phyloP scores from a whole-genome alignment of 2,329 filamentous ascomycete species.

The Coniochaeta sp. region DNA sequence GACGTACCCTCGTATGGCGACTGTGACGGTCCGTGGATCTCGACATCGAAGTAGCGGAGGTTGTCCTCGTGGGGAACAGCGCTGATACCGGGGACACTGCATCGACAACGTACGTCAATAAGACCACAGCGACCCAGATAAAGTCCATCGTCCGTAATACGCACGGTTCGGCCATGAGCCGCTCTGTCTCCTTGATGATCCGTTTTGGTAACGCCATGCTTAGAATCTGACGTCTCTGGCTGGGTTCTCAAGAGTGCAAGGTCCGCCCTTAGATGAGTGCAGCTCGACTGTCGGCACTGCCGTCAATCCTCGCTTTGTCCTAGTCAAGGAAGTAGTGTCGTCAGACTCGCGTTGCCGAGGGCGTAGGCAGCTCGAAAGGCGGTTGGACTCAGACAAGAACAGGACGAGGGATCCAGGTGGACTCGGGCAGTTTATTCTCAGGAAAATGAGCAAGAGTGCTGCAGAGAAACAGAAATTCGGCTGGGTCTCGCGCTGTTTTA shows the following conservation, averaged over 20 bases:
- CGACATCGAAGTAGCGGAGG: slow-evolving; percentile 95
- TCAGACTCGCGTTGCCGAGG: neutral
- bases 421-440: neutral
- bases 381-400: neutral
- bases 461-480: neutral
- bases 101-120: neutral
- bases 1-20: slow-evolving; percentile 84
- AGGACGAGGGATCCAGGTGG: neutral
- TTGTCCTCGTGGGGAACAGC: slow-evolving; percentile 96
- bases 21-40: slow-evolving; percentile 83
- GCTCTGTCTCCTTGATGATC: slow-evolving; percentile 97
- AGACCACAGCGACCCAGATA: neutral
- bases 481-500: neutral
- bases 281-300: neutral
- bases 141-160: slow-evolving; percentile 19
- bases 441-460: neutral
- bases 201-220: slow-evolving; percentile 80
- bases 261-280: neutral
- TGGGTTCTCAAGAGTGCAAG: neutral
- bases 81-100: slow-evolving; percentile 89
- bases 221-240: neutral
- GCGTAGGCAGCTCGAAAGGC: neutral
- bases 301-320: neutral
- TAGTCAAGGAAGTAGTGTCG: neutral
- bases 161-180: slow-evolving; percentile 93